These are phyloP conservation scores for Mortierella sp. DNA, from an alignment of 371 early-diverging fungal genomes.

Conservation along the genomic window DNA sequence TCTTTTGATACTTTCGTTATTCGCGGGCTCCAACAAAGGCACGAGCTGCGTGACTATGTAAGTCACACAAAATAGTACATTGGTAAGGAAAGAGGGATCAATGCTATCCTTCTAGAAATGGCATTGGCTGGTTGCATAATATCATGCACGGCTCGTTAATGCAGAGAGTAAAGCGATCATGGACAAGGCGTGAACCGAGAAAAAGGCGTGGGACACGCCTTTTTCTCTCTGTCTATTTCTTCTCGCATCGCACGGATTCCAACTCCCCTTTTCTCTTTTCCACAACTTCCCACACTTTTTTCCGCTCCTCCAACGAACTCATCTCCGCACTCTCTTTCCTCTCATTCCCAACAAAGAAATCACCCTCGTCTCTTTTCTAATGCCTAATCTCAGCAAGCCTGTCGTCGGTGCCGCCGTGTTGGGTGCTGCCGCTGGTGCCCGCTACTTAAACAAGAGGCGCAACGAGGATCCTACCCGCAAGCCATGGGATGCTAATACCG, in stretches of 20 bases:
- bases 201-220: neutral
- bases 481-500: conserved; percentile 39
- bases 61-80: no score
- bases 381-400: conserved; percentile 24
- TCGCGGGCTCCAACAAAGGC: no score
- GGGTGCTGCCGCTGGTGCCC: conserved; percentile 26
- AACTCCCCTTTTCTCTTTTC: neutral
- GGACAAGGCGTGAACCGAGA: neutral
- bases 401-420: conserved; percentile 20
- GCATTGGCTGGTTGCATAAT: no score
- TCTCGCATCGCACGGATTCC: neutral
- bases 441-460: conserved; percentile 23
- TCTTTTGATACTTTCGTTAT: no score
- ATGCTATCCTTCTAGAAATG: no score
- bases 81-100: no score
- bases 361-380: neutral
- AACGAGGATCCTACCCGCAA: conserved; percentile 34
- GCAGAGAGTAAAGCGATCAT: no score
- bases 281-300: neutral
- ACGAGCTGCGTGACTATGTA: no score
- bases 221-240: neutral
- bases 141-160: no score
- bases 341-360: conserved; percentile 6
- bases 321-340: neutral
- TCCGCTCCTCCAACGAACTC: neutral